These are phyloP conservation scores for Oryza brachyantha DNA, from an alignment of 176 grass and related monocot genomes.

Conservation along the genomic window DNA sequence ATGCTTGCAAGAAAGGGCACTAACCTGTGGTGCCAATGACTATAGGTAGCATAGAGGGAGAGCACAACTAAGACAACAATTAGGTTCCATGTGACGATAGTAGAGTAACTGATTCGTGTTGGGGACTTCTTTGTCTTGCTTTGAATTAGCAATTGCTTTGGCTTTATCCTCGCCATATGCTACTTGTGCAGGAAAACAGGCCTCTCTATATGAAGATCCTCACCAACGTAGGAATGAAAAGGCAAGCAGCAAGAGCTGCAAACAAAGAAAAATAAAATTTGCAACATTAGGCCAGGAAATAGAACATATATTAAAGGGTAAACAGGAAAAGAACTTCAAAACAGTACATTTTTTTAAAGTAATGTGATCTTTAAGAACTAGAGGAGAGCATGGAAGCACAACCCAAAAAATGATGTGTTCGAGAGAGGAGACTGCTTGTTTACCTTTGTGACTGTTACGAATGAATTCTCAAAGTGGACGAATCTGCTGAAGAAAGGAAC, in stretches of 20 bases:
- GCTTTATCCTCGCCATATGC: conserved; percentile 74
- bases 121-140: conserved; percentile 73
- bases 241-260: neutral
- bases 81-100: conserved; percentile 55
- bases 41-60: conserved; percentile 59
- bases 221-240: neutral
- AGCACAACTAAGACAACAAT: conserved; percentile 60
- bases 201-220: neutral
- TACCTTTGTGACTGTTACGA: too few species aligned
- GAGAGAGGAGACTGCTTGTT: too few species aligned
- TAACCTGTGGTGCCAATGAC: conserved; percentile 60
- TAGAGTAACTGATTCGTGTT: conserved; percentile 57
- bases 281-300: neutral
- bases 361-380: too few species aligned
- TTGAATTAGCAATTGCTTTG: conserved; percentile 69
- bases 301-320: neutral
- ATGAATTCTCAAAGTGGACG: too few species aligned
- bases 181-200: neutral
- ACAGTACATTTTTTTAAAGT: too few species aligned
- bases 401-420: too few species aligned
- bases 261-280: neutral
- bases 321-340: neutral
- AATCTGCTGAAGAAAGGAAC: too few species aligned
- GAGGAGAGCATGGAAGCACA: too few species aligned
- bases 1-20: neutral